These are phyloP conservation scores for Coccomyxa sp. DNA, from an alignment of 139 green algal genomes.

Conservation along the genomic window DNA sequence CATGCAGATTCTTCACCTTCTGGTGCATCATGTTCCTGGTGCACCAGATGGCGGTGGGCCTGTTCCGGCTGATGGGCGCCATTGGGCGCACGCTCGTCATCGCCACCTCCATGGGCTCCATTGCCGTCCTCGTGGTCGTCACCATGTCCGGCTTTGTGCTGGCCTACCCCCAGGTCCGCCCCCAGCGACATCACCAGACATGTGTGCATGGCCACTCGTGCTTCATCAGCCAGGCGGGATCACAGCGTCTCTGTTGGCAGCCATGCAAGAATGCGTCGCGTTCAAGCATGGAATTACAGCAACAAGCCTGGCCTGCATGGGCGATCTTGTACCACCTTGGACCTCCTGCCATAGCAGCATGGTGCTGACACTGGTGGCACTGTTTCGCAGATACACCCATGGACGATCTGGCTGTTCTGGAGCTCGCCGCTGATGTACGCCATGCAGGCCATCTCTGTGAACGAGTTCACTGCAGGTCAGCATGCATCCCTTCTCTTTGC, in stretches of 20 bases:
- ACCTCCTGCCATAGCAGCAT: too few relatives aligned
- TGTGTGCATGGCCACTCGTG: background rate
- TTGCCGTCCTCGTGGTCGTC: constrained; percentile 4
- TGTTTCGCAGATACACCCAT: constrained; percentile 6
- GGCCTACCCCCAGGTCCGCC: background rate
- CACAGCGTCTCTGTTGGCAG: background rate
- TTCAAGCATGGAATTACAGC: background rate
- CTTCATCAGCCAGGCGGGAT: background rate
- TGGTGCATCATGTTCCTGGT: constrained; percentile 10
- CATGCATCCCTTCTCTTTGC: too few relatives aligned
- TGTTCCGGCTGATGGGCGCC: constrained; percentile 39
- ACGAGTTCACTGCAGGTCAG: constrained; percentile 1
- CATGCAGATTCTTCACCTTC: constrained; percentile 10
- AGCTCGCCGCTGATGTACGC: background rate
- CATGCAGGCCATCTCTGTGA: background rate
- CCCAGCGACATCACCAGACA: background rate
- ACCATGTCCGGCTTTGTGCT: constrained; percentile 30
- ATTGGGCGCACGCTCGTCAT: constrained; percentile 11
- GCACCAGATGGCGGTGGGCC: background rate
- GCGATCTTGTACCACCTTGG: too few relatives aligned
- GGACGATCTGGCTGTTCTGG: constrained; percentile 4
- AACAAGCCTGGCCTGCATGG: background rate
- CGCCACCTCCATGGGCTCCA: background rate
- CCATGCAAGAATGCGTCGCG: background rate
- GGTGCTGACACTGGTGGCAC: too few relatives aligned